Percentiles rank a stretch among this genome's conserved stretches.
Evolutionary conservation across 2,329 filamentous ascomycete genomes (phyloP).

Genomic region (Exophiala xenobiotica): DNA sequence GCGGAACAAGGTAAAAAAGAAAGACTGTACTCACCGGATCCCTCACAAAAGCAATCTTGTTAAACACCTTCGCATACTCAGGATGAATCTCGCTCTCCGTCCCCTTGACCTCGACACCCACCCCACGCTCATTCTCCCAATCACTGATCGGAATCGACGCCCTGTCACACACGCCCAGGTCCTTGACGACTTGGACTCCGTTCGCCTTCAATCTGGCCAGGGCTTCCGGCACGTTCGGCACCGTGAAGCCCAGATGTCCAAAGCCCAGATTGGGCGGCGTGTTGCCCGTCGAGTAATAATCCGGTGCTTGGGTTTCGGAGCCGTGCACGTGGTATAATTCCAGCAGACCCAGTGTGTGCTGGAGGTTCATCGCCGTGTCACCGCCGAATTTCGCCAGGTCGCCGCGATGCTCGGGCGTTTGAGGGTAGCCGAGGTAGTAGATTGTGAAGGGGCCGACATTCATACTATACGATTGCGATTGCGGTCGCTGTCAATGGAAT

Average conservation of each 20-base stretch:
- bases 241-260: slow-evolving; percentile 41
- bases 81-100: slow-evolving; percentile 33
- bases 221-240: slow-evolving; percentile 37
- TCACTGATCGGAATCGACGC: slow-evolving; percentile 36
- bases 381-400: slow-evolving; percentile 35
- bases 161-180: slow-evolving; percentile 32
- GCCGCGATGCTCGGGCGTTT: slow-evolving; percentile 32
- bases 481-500: no score
- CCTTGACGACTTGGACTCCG: slow-evolving; percentile 39
- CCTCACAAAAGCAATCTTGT: slow-evolving; percentile 40
- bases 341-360: slow-evolving; percentile 37
- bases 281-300: slow-evolving; percentile 35
- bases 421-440: slow-evolving; percentile 42
- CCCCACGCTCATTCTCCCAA: slow-evolving; percentile 37
- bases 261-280: slow-evolving; percentile 39
- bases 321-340: slow-evolving; percentile 42
- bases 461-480: slow-evolving; percentile 31
- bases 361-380: slow-evolving; percentile 33
- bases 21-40: slow-evolving; percentile 37
- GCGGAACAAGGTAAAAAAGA: no score
- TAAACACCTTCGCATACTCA: slow-evolving; percentile 38
- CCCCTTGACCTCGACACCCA: slow-evolving; percentile 33
- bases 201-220: slow-evolving; percentile 33
- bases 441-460: slow-evolving; percentile 42
- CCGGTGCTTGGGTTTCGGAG: slow-evolving; percentile 31